A percentile compares a stretch with the other conserved stretches of the same genome.
phyloP scores from a whole-genome alignment of 2,329 filamentous ascomycete genomes.

The Aspergillus proliferans region DNA sequence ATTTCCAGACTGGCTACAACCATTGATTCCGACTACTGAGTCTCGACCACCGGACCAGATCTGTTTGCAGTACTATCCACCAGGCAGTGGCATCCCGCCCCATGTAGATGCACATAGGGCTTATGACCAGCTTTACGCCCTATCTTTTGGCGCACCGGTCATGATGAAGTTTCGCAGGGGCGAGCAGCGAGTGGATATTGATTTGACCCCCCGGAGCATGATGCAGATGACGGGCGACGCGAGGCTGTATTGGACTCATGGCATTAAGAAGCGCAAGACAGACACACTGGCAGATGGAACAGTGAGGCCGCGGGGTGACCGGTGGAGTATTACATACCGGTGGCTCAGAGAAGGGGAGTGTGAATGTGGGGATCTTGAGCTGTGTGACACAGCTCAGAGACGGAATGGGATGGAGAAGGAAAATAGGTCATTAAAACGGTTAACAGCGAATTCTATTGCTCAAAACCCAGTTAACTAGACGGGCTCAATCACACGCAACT shows the following conservation, averaged over 20 bases:
- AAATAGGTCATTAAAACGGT: conserved; percentile 30
- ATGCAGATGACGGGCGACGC: conserved; percentile 47
- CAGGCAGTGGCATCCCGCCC: conserved; percentile 55
- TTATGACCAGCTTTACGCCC: conserved; percentile 33
- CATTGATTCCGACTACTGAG: conserved; percentile 44
- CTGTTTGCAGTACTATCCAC: conserved; percentile 56
- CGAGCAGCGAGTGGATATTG: conserved; percentile 37
- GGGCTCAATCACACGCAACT: neutral
- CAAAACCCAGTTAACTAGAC: neutral
- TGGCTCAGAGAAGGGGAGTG: conserved; percentile 47
- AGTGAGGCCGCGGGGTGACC: conserved; percentile 37
- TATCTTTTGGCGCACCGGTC: conserved; percentile 26
- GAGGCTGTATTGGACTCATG: conserved; percentile 52
- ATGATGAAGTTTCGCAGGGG: conserved; percentile 27
- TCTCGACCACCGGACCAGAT: conserved; percentile 50
- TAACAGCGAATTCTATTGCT: conserved; percentile 1
- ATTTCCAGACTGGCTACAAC: conserved; percentile 48
- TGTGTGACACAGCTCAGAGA: conserved; percentile 50
- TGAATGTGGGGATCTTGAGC: conserved; percentile 45
- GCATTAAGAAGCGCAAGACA: conserved; percentile 50
- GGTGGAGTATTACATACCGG: conserved; percentile 53
- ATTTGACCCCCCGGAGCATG: conserved; percentile 46
- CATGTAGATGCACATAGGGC: conserved; percentile 54
- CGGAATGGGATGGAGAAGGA: conserved; percentile 44
- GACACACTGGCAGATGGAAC: conserved; percentile 44